Percentiles rank a stretch among this genome's conserved stretches.
phyloP scores from a whole-genome alignment of 495 filamentous ascomycete species.

The Hyaloscypha bicolor region DNA sequence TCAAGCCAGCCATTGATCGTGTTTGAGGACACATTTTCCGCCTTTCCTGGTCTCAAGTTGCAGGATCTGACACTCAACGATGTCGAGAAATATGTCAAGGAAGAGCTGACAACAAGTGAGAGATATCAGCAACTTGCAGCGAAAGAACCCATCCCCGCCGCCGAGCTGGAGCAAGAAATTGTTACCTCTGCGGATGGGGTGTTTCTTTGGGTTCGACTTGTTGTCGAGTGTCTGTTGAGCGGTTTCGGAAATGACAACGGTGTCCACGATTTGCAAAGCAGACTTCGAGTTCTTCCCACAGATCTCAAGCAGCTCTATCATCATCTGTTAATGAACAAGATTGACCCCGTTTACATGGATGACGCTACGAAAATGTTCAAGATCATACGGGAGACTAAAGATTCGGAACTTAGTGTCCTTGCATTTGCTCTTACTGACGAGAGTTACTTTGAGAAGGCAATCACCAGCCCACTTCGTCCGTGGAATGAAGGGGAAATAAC shows the following conservation, averaged over 20 bases:
- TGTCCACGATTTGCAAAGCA: constrained; percentile 26
- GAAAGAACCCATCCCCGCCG: constrained; percentile 4
- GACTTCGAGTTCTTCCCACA: constrained; percentile 32
- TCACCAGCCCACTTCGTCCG: neutral
- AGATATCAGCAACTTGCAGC: constrained; percentile 2
- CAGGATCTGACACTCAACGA: constrained; percentile 31
- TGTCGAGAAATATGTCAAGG: constrained; percentile 25
- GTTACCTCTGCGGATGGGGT: neutral
- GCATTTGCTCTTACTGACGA: constrained; percentile 6
- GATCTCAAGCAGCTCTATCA: constrained; percentile 35
- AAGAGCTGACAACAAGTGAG: constrained; percentile 15
- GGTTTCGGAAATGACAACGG: constrained; percentile 37
- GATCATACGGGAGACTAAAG: neutral
- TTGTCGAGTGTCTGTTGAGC: constrained; percentile 31
- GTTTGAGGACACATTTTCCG: constrained; percentile 40
- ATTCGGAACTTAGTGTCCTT: neutral
- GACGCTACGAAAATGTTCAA: neutral
- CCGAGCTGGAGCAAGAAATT: constrained; percentile 9
- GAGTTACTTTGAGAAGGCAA: constrained; percentile 1
- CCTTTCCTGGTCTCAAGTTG: constrained; percentile 18
- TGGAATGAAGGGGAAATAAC: neutral
- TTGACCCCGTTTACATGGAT: neutral
- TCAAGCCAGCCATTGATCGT: constrained; percentile 51
- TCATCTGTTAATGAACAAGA: constrained; percentile 27
- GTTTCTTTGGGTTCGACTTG: constrained; percentile 41